Evolutionary conservation across 176 grass and related monocot genomes (phyloP).

Genomic region (Phragmites australis): DNA sequence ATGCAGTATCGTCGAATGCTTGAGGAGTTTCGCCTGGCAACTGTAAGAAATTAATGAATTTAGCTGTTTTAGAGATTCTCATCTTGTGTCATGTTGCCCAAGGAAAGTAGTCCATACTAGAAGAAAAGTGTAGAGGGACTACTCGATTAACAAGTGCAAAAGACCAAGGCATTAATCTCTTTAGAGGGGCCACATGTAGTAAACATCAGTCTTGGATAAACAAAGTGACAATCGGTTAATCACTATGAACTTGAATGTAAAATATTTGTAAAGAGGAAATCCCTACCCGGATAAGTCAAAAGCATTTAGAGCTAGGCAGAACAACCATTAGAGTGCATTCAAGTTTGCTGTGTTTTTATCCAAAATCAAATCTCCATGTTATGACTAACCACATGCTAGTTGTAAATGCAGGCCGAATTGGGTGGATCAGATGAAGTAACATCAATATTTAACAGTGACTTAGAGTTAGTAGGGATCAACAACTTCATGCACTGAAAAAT

Average conservation of each 20-base stretch:
- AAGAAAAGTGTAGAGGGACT: background rate
- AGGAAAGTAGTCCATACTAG: background rate
- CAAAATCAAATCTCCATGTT: conserved; percentile 16
- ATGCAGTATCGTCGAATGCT: conserved; percentile 95
- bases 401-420: conserved; percentile 57
- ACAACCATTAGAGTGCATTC: background rate
- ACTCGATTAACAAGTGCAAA: background rate
- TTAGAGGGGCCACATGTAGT: background rate
- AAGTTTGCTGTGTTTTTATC: background rate
- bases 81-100: conserved; percentile 4
- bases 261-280: background rate
- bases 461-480: conserved; percentile 52
- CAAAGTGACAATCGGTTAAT: background rate
- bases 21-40: conserved; percentile 76
- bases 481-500: conserved; percentile 48
- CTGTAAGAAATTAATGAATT: conserved; percentile 53
- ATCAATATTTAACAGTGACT: conserved; percentile 54
- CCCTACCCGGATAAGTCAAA: background rate
- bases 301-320: background rate
- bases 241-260: background rate
- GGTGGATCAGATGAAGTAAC: conserved; percentile 55
- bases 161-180: background rate
- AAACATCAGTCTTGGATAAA: background rate
- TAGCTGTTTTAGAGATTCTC: conserved; percentile 16
- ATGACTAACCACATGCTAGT: conserved; percentile 9